Evolutionary conservation across 129 eudicot species (phyloP).

Genomic region (Centella asiatica): DNA sequence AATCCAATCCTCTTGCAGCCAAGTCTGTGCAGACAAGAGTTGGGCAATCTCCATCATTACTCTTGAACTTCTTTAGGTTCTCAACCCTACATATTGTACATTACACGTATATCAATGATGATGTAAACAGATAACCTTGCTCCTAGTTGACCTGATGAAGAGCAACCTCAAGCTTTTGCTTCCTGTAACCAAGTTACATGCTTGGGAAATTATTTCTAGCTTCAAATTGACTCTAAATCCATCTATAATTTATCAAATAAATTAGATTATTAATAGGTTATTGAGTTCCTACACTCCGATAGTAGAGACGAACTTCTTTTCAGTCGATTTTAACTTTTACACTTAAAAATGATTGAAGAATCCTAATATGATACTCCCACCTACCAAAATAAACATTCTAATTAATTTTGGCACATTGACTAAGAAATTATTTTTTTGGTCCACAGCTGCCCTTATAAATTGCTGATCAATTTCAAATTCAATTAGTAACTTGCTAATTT

Average conservation of each 20-base stretch:
- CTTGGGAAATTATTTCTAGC: neutral
- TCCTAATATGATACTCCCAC: no score
- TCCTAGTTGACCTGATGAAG: neutral
- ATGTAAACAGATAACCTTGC: no score
- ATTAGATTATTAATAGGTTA: neutral
- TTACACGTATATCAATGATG: neutral
- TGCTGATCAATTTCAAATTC: no score
- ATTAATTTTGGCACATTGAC: no score
- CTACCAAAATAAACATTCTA: no score
- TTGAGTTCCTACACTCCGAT: no score
- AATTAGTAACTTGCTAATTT: no score
- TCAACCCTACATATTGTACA: slow-evolving; percentile 57
- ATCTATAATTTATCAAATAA: neutral
- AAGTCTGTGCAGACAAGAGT: slow-evolving; percentile 92
- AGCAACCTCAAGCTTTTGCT: slow-evolving; percentile 1
- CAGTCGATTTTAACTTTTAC: no score
- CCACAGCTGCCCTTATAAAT: no score
- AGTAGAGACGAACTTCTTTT: no score
- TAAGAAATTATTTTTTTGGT: no score
- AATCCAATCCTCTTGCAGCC: slow-evolving; percentile 95
- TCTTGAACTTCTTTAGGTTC: slow-evolving; percentile 72
- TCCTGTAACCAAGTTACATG: neutral
- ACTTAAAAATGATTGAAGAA: no score
- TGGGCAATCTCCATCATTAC: slow-evolving; percentile 93
- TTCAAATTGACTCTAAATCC: neutral